A percentile compares a stretch with the other conserved stretches of the same genome.
Evolutionary conservation across 495 filamentous ascomycete genomes (phyloP).

Genomic region (Penicillium bialowiezense): DNA sequence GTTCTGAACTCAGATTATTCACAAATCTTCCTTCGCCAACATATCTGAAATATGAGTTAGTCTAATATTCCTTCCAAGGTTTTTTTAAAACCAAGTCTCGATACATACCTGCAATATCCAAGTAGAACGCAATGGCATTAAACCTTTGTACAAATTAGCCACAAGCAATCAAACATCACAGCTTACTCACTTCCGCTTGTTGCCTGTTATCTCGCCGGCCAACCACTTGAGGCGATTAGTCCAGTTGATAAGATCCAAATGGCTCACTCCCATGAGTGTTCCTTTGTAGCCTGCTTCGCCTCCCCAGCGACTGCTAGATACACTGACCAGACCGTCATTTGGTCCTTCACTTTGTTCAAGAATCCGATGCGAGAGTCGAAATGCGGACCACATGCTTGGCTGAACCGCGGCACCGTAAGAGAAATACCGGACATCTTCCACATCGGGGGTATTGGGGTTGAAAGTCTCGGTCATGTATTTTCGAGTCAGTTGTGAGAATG

Average conservation of each 20-base stretch:
- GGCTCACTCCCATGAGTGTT: constrained; percentile 81
- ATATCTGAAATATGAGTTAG: too few relatives aligned
- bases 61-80: too few relatives aligned
- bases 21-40: constrained; percentile 12
- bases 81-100: too few relatives aligned
- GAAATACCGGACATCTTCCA: constrained; percentile 74
- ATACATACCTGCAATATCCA: constrained; percentile 72
- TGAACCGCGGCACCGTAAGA: constrained; percentile 81
- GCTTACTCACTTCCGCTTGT: constrained; percentile 52
- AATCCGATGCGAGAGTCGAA: constrained; percentile 68
- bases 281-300: constrained; percentile 68
- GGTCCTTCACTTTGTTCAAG: constrained; percentile 70
- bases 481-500: constrained; percentile 80
- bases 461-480: constrained; percentile 80
- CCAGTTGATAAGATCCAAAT: constrained; percentile 96
- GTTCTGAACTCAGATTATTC: background rate
- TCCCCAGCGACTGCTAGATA: constrained; percentile 84
- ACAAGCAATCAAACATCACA: background rate
- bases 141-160: constrained; percentile 42
- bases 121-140: constrained; percentile 94
- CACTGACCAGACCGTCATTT: constrained; percentile 93
- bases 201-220: constrained; percentile 63
- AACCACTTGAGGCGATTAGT: constrained; percentile 77
- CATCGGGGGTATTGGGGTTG: constrained; percentile 76
- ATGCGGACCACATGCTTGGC: constrained; percentile 67